Conservation (phyloP, 2,329 filamentous ascomycete genomes). For the Pleomassaria siparia region DNA sequence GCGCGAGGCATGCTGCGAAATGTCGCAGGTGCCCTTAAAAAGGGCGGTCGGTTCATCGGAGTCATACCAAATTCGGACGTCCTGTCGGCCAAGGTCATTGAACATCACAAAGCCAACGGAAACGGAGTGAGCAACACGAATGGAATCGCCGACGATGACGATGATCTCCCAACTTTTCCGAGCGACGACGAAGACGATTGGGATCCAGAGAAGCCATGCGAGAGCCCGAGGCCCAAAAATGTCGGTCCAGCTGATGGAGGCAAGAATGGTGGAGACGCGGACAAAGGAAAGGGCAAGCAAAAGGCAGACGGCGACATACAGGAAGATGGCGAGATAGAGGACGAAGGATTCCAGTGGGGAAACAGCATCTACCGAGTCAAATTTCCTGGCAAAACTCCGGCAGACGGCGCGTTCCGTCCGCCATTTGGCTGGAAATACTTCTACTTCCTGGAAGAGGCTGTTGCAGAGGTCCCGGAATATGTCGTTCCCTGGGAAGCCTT, state of each 20-base stretch:
- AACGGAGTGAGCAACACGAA: constrained; percentile 42
- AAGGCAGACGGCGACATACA: constrained; percentile 17
- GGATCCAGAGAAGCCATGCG: constrained; percentile 49
- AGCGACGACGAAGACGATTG: constrained; percentile 46
- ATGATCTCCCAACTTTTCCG: constrained; percentile 38
- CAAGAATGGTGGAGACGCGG: constrained; percentile 19
- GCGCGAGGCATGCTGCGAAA: constrained; percentile 91
- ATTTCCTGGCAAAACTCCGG: constrained; percentile 79
- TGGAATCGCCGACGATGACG: constrained; percentile 25
- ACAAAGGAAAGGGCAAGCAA: constrained; percentile 40
- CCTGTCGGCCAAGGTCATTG: constrained; percentile 74
- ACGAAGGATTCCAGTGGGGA: constrained; percentile 72
- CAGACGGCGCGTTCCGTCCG: constrained; percentile 88
- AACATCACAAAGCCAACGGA: constrained; percentile 64
- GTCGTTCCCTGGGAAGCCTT: constrained; percentile 98
- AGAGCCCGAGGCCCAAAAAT: constrained; percentile 38
- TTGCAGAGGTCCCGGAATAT: constrained; percentile 95
- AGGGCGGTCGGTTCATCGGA: constrained; percentile 91
- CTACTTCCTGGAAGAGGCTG: constrained; percentile 93
- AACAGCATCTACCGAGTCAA: constrained; percentile 90
- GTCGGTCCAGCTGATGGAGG: constrained; percentile 41
- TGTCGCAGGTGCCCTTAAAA: constrained; percentile 85
- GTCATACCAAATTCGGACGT: constrained; percentile 97
- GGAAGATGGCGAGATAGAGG: constrained; percentile 50
- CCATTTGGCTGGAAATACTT: constrained; percentile 98